Evolutionary conservation across 2,329 filamentous ascomycete species (phyloP), one percentile per base, ranked within the genome.

Genomic region (Penicillium sp.): DNA sequence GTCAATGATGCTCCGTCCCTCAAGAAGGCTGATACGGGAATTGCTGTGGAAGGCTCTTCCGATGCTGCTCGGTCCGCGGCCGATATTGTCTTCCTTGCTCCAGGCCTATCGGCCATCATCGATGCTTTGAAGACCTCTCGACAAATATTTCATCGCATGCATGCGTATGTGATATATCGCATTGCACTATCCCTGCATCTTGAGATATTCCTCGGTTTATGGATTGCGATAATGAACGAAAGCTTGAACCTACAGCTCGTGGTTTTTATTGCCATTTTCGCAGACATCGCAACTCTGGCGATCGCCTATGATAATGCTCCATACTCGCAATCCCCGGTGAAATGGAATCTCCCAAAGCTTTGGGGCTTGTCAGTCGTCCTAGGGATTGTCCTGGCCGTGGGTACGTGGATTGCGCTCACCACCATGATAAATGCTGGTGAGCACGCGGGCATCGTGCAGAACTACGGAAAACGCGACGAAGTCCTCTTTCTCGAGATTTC

Each of bases 141-240:
- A 73, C 92, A 96, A 79, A 96, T 97, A 78, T 96, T 96, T 85
- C 92, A 96, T 83, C 91, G 93, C 73, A 96, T 97, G 92, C 95
- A 96, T 82, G 91, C 92, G 63, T 97, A 96, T 83, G 91, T 97
- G 69, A 91, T 96, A 73, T 96, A 96, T 84, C 91, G 93, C 86
- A 96, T 97, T 74, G 92, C 93, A 53, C 83, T 97, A 73, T 96
- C 92, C 17, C 88, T 96, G 67, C 93, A 97, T 78, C 85, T 96
- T 75, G 92, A 95, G 82, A 91, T 96, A 76, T 96, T 93, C 85
- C 86, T 96, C 55, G 92, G 92, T 77, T 87, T 96, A 63, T 96
- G 92, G 92, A 95, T 96, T 71, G 91, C 90, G 71, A 93, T 94
- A 70, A 84, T 94, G 71, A 95, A 96, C 85, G 84, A 87, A 65